Conservation (phyloP, 257 asterid species). For the Solanum dulcamara region DNA sequence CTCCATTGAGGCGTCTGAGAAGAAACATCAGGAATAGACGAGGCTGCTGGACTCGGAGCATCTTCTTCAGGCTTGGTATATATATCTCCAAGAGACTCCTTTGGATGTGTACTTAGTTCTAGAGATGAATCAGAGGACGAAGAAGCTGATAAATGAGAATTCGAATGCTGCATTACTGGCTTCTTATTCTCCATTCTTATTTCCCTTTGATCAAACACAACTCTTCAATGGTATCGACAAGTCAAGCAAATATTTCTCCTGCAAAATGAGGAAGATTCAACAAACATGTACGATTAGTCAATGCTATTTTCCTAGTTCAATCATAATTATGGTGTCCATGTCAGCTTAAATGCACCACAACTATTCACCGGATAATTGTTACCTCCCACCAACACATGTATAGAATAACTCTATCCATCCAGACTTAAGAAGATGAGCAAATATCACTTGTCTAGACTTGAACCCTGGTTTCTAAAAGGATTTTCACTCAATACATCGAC, state of each 20-base stretch:
- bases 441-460: neutral
- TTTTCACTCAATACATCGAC: neutral
- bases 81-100: neutral
- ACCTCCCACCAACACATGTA: neutral
- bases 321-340: neutral
- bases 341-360: neutral
- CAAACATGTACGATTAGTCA: neutral
- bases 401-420: neutral
- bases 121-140: conserved; percentile 13
- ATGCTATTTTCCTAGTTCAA: neutral
- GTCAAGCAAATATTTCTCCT: neutral
- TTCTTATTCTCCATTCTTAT: neutral
- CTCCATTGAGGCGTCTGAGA: conserved; percentile 19
- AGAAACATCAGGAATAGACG: neutral
- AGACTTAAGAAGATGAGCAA: neutral
- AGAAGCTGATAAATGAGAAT: conserved; percentile 10
- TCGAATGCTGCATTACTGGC: neutral
- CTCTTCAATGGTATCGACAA: neutral
- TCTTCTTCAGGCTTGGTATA: conserved; percentile 6
- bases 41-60: conserved; percentile 4
- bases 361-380: neutral
- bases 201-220: neutral
- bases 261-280: neutral
- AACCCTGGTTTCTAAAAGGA: neutral
- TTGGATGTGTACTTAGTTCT: neutral